A percentile compares a stretch with the other conserved stretches of the same genome.
Conservation (phyloP, 768 basidiomycete species). For the Mycena chlorophos region DNA sequence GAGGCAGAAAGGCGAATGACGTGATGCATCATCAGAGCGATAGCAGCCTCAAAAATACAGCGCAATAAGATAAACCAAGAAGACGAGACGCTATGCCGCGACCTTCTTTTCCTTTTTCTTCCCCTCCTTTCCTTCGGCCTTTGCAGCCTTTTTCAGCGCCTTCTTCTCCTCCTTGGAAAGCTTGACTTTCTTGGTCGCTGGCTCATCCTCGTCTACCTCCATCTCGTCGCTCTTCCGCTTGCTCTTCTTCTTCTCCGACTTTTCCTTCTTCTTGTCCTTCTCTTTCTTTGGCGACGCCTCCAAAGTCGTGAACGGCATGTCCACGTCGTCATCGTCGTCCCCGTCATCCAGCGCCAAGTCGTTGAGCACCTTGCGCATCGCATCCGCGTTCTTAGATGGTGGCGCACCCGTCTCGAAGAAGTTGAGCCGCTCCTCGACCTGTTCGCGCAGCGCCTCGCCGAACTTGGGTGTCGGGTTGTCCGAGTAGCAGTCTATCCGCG, state of each 20-base stretch:
- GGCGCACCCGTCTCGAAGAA: slow-evolving; percentile 94
- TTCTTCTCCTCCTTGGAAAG: slow-evolving; percentile 85
- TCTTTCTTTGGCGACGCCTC: slow-evolving; percentile 54
- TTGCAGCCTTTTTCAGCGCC: slow-evolving; percentile 76
- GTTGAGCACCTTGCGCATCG: slow-evolving; percentile 87
- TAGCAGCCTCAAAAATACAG: slow-evolving; percentile 5
- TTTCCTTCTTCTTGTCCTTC: slow-evolving; percentile 64
- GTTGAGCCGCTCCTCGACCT: slow-evolving; percentile 92
- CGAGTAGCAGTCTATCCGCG: slow-evolving; percentile 92
- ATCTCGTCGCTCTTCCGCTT: slow-evolving; percentile 69
- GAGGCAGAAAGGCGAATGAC: too few species aligned
- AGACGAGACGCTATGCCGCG: slow-evolving; percentile 26
- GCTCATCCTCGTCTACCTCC: slow-evolving; percentile 58
- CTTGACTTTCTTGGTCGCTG: slow-evolving; percentile 69
- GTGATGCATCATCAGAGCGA: not conserved
- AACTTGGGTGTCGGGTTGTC: slow-evolving; percentile 89
- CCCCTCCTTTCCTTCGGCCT: slow-evolving; percentile 61
- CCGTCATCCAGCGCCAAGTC: slow-evolving; percentile 69
- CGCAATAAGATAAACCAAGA: not conserved
- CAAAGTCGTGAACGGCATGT: slow-evolving; percentile 59
- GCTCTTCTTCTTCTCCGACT: too few species aligned
- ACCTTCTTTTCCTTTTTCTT: slow-evolving; percentile 60
- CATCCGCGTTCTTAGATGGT: slow-evolving; percentile 88
- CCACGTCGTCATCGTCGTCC: slow-evolving; percentile 58
- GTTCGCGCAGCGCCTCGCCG: slow-evolving; percentile 88